Evolutionary conservation across 1,284 basidiomycete species (phyloP), one percentile per base, ranked within the genome.

Genomic region (Melampsora americana): DNA sequence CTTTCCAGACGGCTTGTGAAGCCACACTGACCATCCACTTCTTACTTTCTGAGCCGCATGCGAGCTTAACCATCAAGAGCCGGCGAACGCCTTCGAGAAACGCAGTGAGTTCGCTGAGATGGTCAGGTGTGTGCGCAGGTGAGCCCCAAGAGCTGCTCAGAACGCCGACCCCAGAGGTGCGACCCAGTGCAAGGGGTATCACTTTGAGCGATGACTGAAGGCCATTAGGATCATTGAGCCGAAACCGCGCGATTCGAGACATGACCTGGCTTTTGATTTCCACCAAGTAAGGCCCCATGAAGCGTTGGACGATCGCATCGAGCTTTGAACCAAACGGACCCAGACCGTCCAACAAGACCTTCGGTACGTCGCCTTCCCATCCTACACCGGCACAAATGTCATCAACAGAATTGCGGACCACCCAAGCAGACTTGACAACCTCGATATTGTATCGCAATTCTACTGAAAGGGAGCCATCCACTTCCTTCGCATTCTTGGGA

Each of bases 1-100:
- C 71, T 60, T 73, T 73, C 71, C 71, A 73, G 32, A 66, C 71
- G 7, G 71, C 71, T 35, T 73, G 71, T 20, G 71, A 65, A 20
- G 62, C 71, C 2, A 73, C 64, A 60, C 62, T 66, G 26, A 73
- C 71, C 50, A 73, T 73, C 71, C 71, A 73, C 48, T 50, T 46
- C n/a, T 73, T 46, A 35, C 71, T 73, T 39, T 66, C 71, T 20
- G 46, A 4, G 59, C 64, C 62, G 35, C 71, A 73, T 3, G 61
- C 48, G 18, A 73, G n/a, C 44, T 73, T 73, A 2, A 59, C 32
- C 28, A 73, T 11, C 23, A 73, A 66, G 18, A 73, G 48, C 42
- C 65, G 65, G 1, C 71, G 61, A 28, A 73, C 26, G n/a, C 71
- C 71, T 44, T 73, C 71, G 20, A 73, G 65, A 20, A 73, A 14